Base-by-base conservation (phyloP, 177 flowering plant genomes). In the Telopea speciosissima region DNA sequence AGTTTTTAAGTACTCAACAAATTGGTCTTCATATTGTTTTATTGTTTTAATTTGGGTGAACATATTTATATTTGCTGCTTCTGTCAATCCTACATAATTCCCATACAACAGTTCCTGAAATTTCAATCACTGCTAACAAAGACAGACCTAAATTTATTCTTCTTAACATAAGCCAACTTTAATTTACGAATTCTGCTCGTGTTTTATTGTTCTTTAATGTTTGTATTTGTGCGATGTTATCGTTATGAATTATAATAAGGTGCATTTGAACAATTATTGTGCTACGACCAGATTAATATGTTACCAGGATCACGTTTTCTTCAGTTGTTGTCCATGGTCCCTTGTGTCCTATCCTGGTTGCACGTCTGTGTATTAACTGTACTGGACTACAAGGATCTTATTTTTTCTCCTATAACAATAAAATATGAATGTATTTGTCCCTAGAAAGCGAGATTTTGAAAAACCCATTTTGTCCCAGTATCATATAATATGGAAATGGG, bases 11-110 rank as follows among this genome's bases (percentile, higher is more conserved):
- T 40, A n/a, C 17, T 73, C 10, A 58, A 69, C 13, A 2, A 14
- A 14, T 14, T 16, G 59, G 59, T 54, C 19, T 17, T 54, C n/a
- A 21, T 14, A 12, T 5, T 54, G 59, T 2, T 14, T 14, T 21
- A 54, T 21, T 54, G 59, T 54, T 21, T 54, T 10, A 54, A 14
- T 54, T 64, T 70, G 59, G 62, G 45, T 63, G 52, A 68, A 45
- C 24, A 67, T 45, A 45, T 23, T 67, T 31, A 0, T 67, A 44
- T 44, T 45, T 67, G n/a, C 69, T 19, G 33, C 49, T 44, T 44
- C 6, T 44, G 14, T 44, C 11, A 44, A 9, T 44, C 1, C 11
- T 44, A 3, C 49, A 44, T 9, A 9, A 44, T 44, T 44, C 14
- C 49, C 14, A 13, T 44, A 9, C 11, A 44, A 28, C 31, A 44